These are phyloP conservation scores for Hericium alpestre DNA, from an alignment of 768 basidiomycete species.

Conservation along the genomic window DNA sequence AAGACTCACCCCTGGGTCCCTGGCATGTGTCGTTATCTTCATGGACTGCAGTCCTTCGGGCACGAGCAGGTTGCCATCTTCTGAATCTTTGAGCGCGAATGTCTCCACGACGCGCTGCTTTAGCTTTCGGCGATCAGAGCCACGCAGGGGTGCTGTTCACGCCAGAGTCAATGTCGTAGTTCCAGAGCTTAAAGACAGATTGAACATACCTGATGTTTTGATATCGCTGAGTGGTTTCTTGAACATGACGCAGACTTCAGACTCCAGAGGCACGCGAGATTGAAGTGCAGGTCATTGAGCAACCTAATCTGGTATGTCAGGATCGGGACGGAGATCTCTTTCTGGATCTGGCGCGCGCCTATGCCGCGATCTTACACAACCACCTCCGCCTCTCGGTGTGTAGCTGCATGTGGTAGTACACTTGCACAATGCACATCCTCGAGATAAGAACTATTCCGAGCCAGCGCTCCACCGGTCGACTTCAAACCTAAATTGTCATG, in stretches of 20 bases:
- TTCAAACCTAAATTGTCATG: too few species aligned
- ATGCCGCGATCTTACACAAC: too few species aligned
- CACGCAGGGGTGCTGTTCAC: constrained; percentile 49
- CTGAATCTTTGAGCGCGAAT: constrained; percentile 33
- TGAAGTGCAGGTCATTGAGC: not conserved
- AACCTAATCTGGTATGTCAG: too few species aligned
- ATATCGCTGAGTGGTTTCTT: constrained; percentile 61
- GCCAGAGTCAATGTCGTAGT: not conserved
- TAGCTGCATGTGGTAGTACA: too few species aligned
- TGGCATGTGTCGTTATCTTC: constrained; percentile 56
- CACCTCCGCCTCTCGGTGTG: too few species aligned
- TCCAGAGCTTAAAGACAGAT: not conserved
- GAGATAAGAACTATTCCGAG: too few species aligned
- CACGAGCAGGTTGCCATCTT: constrained; percentile 58
- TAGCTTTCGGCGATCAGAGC: constrained; percentile 65
- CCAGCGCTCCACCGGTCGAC: too few species aligned
- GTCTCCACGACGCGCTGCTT: constrained; percentile 43
- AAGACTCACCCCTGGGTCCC: constrained; percentile 53
- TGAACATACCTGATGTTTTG: constrained; percentile 48
- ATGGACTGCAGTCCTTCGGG: constrained; percentile 62
- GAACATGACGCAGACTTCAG: constrained; percentile 40
- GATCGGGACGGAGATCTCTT: too few species aligned
- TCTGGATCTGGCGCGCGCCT: too few species aligned
- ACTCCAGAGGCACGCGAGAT: not conserved
- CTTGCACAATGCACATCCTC: too few species aligned